These are phyloP conservation scores for Rhexocercosporidium sp. DNA, from an alignment of 2,329 filamentous ascomycete species.

Conservation along the genomic window DNA sequence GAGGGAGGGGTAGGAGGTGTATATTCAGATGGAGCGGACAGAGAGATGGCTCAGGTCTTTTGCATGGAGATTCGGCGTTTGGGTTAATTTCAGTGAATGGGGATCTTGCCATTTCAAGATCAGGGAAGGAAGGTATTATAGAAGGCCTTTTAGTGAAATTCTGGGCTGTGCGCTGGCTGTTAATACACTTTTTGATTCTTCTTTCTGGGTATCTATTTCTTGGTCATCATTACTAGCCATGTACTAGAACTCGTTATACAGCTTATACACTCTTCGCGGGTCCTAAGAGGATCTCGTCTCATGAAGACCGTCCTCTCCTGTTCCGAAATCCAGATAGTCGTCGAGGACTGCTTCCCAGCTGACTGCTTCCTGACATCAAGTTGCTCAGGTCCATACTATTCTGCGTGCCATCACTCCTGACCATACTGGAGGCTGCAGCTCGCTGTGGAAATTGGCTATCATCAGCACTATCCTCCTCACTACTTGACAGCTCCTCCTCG, in stretches of 20 bases:
- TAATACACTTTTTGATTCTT: constrained; percentile 10
- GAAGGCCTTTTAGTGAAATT: not conserved
- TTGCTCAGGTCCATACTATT: constrained; percentile 41
- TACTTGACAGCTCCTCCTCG: constrained; percentile 65
- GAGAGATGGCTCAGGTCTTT: not conserved
- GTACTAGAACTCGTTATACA: not conserved
- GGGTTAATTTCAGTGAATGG: not conserved
- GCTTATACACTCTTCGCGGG: not conserved
- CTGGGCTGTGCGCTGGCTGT: constrained; percentile 9
- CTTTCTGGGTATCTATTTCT: not conserved
- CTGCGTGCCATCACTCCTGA: constrained; percentile 43
- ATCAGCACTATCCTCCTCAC: constrained; percentile 48
- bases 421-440: constrained; percentile 36
- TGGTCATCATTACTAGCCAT: not conserved
- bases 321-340: constrained; percentile 13
- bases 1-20: not conserved
- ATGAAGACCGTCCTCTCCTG: constrained; percentile 7
- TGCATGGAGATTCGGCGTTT: constrained; percentile 11
- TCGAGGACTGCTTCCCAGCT: constrained; percentile 39
- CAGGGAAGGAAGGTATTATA: not conserved
- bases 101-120: not conserved
- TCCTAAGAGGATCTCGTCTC: too few relatives aligned
- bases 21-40: not conserved
- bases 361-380: constrained; percentile 38
- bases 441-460: constrained; percentile 41